Percentiles rank a stretch among this genome's conserved stretches.
phyloP scores from a whole-genome alignment of 2,329 filamentous ascomycete genomes.

The Colletotrichum sp. region DNA sequence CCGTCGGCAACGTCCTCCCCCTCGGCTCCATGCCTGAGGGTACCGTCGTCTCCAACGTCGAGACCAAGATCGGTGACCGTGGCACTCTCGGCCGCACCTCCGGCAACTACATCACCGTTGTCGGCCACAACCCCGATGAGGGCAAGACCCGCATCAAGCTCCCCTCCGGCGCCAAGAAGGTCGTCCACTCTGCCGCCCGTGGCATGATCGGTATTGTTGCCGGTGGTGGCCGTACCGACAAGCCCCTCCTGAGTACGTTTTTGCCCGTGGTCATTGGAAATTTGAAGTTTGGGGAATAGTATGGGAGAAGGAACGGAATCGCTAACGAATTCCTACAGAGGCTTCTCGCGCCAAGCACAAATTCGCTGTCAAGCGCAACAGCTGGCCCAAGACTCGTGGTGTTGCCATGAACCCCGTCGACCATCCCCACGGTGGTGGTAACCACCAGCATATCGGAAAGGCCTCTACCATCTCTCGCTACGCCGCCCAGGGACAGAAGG shows the following conservation, averaged over 20 bases:
- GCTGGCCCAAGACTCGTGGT: conserved; percentile 99
- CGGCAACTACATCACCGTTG: conserved; percentile 98
- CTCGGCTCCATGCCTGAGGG: conserved; percentile 95
- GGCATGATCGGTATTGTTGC: conserved; percentile 99
- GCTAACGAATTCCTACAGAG: conserved; percentile 67
- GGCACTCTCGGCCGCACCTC: conserved; percentile 95
- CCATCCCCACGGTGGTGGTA: conserved; percentile 98
- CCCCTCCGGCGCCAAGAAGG: conserved; percentile 98
- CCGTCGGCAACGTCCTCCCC: conserved; percentile 96
- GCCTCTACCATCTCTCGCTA: conserved; percentile 99
- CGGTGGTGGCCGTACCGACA: conserved; percentile 99
- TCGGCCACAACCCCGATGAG: conserved; percentile 98
- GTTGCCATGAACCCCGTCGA: conserved; percentile 99
- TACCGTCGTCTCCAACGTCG: conserved; percentile 99
- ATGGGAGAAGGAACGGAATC: conserved; percentile 7
- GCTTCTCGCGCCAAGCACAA: conserved; percentile 99
- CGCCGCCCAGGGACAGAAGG: conserved; percentile 98
- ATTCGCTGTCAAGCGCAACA: conserved; percentile 99
- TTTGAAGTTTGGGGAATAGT: neutral
- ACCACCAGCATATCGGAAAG: conserved; percentile 99
- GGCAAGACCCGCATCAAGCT: conserved; percentile 99
- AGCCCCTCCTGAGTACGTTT: conserved; percentile 89
- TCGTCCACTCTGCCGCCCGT: conserved; percentile 87
- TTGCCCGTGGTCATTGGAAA: neutral
- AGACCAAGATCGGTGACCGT: conserved; percentile 98